Conservation (phyloP, 2,329 filamentous ascomycete genomes). For the Pseudohalonectria lignicola region DNA sequence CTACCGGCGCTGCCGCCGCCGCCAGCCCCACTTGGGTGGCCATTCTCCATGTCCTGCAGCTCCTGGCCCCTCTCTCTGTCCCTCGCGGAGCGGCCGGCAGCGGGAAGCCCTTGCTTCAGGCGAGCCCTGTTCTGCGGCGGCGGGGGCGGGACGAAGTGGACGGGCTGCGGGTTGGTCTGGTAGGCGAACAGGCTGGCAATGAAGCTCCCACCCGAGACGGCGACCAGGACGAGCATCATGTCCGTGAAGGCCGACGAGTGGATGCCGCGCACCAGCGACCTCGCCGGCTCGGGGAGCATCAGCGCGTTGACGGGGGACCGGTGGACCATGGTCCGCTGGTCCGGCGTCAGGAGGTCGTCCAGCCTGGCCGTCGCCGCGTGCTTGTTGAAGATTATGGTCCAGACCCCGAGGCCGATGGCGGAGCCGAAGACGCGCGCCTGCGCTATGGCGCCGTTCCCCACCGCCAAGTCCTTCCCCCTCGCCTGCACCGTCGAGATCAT, state of each 20-base stretch:
- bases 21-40: not conserved
- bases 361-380: slow-evolving; percentile 18
- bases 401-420: slow-evolving; percentile 44
- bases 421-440: slow-evolving; percentile 51
- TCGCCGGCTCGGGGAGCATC: slow-evolving; percentile 8
- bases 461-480: slow-evolving; percentile 34
- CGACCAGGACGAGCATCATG: slow-evolving; percentile 8
- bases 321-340: slow-evolving; percentile 9
- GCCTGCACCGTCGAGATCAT: slow-evolving; percentile 46
- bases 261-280: slow-evolving; percentile 5
- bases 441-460: slow-evolving; percentile 47
- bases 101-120: slow-evolving; percentile 1
- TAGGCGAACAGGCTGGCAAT: slow-evolving; percentile 10
- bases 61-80: not conserved
- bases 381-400: slow-evolving; percentile 45
- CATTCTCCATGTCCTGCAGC: not conserved
- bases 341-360: slow-evolving; percentile 7
- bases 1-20: not conserved
- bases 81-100: not conserved
- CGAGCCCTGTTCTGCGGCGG: not conserved
- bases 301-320: slow-evolving; percentile 11
- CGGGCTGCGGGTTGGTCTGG: slow-evolving; percentile 10
- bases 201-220: slow-evolving; percentile 7
- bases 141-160: slow-evolving; percentile 3
- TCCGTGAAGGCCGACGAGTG: slow-evolving; percentile 10